These are phyloP conservation scores for Ilex aquifolium DNA, from an alignment of 257 asterid species.

Conservation along the genomic window DNA sequence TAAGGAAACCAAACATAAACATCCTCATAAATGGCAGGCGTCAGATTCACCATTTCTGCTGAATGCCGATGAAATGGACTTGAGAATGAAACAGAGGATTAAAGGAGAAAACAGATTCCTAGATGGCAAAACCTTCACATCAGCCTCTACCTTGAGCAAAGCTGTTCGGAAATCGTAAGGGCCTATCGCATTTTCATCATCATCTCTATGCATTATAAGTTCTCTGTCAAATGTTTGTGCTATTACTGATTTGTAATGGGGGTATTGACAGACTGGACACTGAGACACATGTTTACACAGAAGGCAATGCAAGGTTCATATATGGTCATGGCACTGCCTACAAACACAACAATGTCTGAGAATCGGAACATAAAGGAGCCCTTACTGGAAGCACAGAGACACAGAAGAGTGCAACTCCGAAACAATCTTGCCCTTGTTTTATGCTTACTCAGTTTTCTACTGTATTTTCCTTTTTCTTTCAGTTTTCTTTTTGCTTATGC, in stretches of 20 bases:
- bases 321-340: constrained; percentile 71
- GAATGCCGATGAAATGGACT: constrained; percentile 61
- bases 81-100: constrained; percentile 65
- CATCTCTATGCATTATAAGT: background rate
- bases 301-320: constrained; percentile 85
- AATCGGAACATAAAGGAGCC: constrained; percentile 7
- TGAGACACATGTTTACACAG: constrained; percentile 83
- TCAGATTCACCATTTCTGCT: constrained; percentile 53
- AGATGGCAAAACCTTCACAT: constrained; percentile 79
- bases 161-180: constrained; percentile 82
- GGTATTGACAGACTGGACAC: constrained; percentile 40
- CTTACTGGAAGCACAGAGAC: background rate
- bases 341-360: constrained; percentile 37
- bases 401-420: background rate
- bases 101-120: constrained; percentile 71
- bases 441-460: background rate
- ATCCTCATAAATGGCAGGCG: constrained; percentile 39
- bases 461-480: background rate
- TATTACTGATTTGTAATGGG: background rate
- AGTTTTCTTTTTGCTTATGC: background rate
- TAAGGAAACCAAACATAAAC: too few relatives aligned
- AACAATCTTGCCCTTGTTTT: background rate
- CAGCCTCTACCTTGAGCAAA: constrained; percentile 82
- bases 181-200: background rate
- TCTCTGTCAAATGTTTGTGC: background rate